These are phyloP conservation scores for Backusella australiensis DNA, from an alignment of 192 early-diverging fungal species.

Conservation along the genomic window DNA sequence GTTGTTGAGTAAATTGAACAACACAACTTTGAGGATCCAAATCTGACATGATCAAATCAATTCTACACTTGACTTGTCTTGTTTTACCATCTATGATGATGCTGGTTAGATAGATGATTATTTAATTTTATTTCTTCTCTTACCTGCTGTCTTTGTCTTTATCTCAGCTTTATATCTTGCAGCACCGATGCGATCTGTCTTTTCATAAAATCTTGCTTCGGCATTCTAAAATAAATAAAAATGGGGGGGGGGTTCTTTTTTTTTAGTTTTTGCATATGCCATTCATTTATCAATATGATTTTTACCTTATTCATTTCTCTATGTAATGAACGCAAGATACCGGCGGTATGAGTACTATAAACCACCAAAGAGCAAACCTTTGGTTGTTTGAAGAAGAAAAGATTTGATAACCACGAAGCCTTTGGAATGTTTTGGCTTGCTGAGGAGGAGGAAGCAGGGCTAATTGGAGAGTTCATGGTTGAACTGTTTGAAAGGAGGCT, in stretches of 20 bases:
- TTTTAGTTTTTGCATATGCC: too few species aligned
- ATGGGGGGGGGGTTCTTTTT: too few species aligned
- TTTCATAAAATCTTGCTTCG: constrained; percentile 29
- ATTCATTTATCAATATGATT: too few species aligned
- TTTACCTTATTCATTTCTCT: constrained; percentile 19
- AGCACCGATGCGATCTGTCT: constrained; percentile 14
- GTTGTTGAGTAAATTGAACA: constrained; percentile 32
- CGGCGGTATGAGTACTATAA: constrained; percentile 3
- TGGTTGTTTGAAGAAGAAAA: constrained; percentile 33
- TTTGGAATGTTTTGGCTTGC: constrained; percentile 8
- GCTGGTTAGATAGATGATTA: background rate
- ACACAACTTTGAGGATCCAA: background rate
- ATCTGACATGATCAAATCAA: constrained; percentile 17
- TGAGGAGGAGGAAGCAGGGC: background rate
- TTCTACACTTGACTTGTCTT: constrained; percentile 30
- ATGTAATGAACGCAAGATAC: constrained; percentile 18
- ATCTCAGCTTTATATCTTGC: constrained; percentile 27
- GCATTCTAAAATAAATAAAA: background rate
- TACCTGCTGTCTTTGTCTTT: constrained; percentile 18
- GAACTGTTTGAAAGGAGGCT: constrained; percentile 26
- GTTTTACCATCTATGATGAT: background rate
- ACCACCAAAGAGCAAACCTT: constrained; percentile 24
- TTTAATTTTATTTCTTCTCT: background rate
- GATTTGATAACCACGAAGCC: constrained; percentile 23
- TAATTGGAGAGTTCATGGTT: constrained; percentile 20